Base-by-base conservation (phyloP, 805 yeast genomes). In the Saccharomycopsis schoenii region DNA sequence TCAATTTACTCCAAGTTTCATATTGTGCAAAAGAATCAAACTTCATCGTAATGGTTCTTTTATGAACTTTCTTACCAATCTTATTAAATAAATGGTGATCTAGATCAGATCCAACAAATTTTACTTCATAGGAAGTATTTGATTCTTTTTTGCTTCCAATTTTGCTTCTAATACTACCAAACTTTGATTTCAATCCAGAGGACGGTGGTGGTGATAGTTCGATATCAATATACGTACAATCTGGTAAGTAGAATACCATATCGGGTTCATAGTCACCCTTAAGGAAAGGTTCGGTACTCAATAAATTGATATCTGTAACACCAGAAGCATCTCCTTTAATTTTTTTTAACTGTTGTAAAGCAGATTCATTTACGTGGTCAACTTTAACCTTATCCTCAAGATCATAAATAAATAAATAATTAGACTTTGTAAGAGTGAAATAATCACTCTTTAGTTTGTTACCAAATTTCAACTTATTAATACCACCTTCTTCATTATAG, bases 41-140 rank as follows among this genome's bases (percentile, higher is more conserved):
- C 39, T 61, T 63, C 62, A 63, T 58, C 9, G 60, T 50, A 37
- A 63, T 63, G 1, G 64, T 63, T 36, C 65, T 50, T 51, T 59
- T 63, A 36, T 63, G 65, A 21, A 63, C 65, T 47, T 58, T 63
- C 43, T 63, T 61, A 47, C 64, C 61, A 57, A 63, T 57, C 41
- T 61, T 61, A 51, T 47, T 63, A 25, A 63, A 58, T 11, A 63
- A 55, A 15, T 57, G 50, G 40, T 61, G 63, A 39, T 63, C 61
- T 47, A 63, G 52, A 50, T 63, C 65, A 43, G 57, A 41, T n/a
- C 65, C 65, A 4, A 57, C 57, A 57, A 63, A 63, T 43, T 63
- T 60, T 11, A 63, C 41, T 37, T 39, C 47, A 51, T 63, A 61
- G n/a, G 54, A 60, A 5, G 55, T 42, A 12, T 11, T 24, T 15